A percentile compares a stretch with the other conserved stretches of the same genome.
phyloP scores from a whole-genome alignment of 1,139 yeast genomes.

The Zygotorulaspora mrakii region DNA sequence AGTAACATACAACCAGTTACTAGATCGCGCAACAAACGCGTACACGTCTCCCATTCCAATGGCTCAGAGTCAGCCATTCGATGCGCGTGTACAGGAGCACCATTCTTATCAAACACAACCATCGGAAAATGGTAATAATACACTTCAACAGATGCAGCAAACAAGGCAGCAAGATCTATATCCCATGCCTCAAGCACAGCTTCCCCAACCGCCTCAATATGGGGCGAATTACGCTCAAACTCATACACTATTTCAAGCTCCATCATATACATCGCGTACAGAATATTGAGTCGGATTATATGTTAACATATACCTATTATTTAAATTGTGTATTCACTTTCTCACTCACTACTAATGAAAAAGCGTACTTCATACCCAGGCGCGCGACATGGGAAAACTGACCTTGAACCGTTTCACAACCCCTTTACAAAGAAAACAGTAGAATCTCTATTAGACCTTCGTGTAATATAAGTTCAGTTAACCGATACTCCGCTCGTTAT shows the following conservation, averaged over 20 bases:
- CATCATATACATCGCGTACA: neutral
- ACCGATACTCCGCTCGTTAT: slow-evolving; percentile 1
- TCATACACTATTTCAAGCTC: slow-evolving; percentile 1
- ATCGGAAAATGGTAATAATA: neutral
- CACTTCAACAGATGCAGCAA: slow-evolving; percentile 1
- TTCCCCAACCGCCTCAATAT: slow-evolving; percentile 1
- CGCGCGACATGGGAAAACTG: no score
- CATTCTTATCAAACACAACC: neutral
- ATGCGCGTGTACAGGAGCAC: slow-evolving; percentile 2
- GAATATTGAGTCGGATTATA: neutral
- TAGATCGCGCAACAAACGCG: slow-evolving; percentile 44
- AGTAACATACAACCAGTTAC: slow-evolving; percentile 61
- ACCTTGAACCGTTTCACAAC: no score
- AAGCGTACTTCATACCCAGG: no score
- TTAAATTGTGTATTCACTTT: neutral
- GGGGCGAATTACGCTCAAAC: slow-evolving; percentile 4
- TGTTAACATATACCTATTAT: neutral
- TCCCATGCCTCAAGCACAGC: neutral
- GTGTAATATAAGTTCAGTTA: neutral
- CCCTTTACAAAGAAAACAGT: neutral
- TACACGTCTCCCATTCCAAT: slow-evolving; percentile 17
- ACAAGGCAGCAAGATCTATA: neutral
- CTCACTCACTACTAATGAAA: neutral
- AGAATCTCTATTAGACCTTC: neutral
- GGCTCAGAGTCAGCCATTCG: slow-evolving; percentile 5